Evolutionary conservation across 345 rosid genomes (phyloP).

Genomic region (Euphorbia peplus): DNA sequence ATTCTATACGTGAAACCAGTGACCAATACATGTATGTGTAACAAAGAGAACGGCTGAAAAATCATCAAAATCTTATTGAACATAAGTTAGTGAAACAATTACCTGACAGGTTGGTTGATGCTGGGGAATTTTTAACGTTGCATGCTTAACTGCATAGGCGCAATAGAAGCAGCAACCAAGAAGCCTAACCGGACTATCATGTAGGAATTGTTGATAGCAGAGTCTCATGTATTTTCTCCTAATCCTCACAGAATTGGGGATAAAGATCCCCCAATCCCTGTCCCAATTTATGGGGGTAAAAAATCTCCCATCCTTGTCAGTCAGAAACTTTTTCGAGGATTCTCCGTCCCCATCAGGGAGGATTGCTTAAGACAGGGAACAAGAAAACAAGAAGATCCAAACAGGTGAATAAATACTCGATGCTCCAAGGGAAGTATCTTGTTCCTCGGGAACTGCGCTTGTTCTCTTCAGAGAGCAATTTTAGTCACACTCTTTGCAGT

Average conservation of each 20-base stretch:
- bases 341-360: no score
- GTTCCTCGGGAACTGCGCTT: slow-evolving; percentile 88
- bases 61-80: no score
- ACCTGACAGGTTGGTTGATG: slow-evolving; percentile 54
- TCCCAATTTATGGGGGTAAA: no score
- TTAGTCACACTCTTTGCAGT: slow-evolving; percentile 88
- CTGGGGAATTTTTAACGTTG: slow-evolving; percentile 42
- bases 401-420: slow-evolving; percentile 40
- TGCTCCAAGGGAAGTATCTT: slow-evolving; percentile 85
- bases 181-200: slow-evolving; percentile 89
- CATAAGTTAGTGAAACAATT: no score
- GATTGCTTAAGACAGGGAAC: no score
- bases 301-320: no score
- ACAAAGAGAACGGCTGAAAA: no score
- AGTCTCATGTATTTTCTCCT: slow-evolving; percentile 45
- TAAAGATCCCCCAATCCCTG: no score
- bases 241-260: no score
- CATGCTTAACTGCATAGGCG: slow-evolving; percentile 84
- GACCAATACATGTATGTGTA: neutral
- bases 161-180: slow-evolving; percentile 94
- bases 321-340: no score
- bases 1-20: neutral
- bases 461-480: slow-evolving; percentile 70
- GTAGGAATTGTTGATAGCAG: slow-evolving; percentile 42
- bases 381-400: neutral